Evolutionary conservation across 192 early-diverging fungal genomes (phyloP), one percentile per base, ranked within the genome.

Genomic region (Hyaloraphidium curvatum): DNA sequence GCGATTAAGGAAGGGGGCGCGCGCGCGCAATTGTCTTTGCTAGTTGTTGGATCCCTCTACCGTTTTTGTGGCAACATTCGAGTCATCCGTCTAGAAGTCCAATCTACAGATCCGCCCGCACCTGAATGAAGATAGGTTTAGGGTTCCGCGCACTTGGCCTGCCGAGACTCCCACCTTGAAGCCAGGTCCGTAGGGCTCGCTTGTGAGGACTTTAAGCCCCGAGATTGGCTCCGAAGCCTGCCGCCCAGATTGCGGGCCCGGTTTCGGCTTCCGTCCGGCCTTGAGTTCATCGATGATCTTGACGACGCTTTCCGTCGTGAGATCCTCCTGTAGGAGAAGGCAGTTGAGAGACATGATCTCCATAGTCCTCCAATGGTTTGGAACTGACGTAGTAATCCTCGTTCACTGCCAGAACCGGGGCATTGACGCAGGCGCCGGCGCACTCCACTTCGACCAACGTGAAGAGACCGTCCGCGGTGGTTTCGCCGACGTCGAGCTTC

Each of bases 401-500:
- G 67, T 97, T 97, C 52, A 97, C 79, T 35, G 95, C 90, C 62
- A 98, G 68, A 2, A 98, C 92, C 1, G 92, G 95, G 13, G 92
- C 91, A 58, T 98, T 98, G 51, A 91, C 80, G 62, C 95, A 98
- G 16, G 95, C 95, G 51, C 91, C 95, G 27, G 95, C 95, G 59
- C 95, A 98, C 68, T 98, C 95, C 23, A 98, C 95, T 64, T 98
- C 95, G n/a, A 97, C 93, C 41, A 98, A 70, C 22, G 95, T 98
- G 63, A 98, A 97, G 57, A 85, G 67, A 58, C 84, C 84, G 62
- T 98, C 95, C 39, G 71, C 57, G 31, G 91, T 93, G 16, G 95
- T 98, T 65, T 94, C 79, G 40, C 90, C 91, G 33, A 86, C 80
- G 61, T 95, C 80, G 63, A 98, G 91, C 50, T 84, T 84, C 33